Conservation (phyloP, 2,329 filamentous ascomycete species). For the Neoascochyta sp. region DNA sequence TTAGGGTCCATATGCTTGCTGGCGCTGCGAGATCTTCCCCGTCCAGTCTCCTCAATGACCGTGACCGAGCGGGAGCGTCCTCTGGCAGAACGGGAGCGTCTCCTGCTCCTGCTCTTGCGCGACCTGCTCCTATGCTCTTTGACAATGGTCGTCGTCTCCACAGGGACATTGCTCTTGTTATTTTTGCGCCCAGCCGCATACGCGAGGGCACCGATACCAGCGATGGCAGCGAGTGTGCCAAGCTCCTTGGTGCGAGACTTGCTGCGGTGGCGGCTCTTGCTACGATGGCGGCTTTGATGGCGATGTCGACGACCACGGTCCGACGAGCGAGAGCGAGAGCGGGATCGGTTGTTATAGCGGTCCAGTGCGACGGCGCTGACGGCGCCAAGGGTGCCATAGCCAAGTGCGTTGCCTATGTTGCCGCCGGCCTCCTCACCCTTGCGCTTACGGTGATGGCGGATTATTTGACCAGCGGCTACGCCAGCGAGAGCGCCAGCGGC, state of each 20-base stretch:
- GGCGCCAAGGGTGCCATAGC: slow-evolving; percentile 59
- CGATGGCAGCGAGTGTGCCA: slow-evolving; percentile 58
- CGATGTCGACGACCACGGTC: slow-evolving; percentile 24
- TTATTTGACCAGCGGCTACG: slow-evolving; percentile 57
- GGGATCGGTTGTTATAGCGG: slow-evolving; percentile 47
- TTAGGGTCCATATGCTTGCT: slow-evolving; percentile 44
- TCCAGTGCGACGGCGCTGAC: slow-evolving; percentile 59
- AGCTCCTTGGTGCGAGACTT: slow-evolving; percentile 49
- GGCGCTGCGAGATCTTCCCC: slow-evolving; percentile 41
- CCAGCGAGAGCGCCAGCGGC: slow-evolving; percentile 61
- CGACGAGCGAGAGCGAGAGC: slow-evolving; percentile 40
- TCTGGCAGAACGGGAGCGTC: slow-evolving; percentile 14
- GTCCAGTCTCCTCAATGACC: slow-evolving; percentile 21
- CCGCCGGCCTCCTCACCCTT: slow-evolving; percentile 54
- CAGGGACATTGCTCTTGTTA: slow-evolving; percentile 47
- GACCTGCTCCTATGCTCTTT: slow-evolving; percentile 49
- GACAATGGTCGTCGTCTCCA: slow-evolving; percentile 34
- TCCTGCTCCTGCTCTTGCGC: slow-evolving; percentile 41
- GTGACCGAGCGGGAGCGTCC: slow-evolving; percentile 37
- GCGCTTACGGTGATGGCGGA: slow-evolving; percentile 55
- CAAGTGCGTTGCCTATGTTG: slow-evolving; percentile 52
- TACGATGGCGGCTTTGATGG: slow-evolving; percentile 16
- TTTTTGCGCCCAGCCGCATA: slow-evolving; percentile 49
- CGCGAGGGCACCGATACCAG: slow-evolving; percentile 57
- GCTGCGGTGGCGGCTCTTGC: slow-evolving; percentile 32